These are phyloP conservation scores for Euphrasia arctica DNA, from an alignment of 305 asterid species.

Conservation along the genomic window DNA sequence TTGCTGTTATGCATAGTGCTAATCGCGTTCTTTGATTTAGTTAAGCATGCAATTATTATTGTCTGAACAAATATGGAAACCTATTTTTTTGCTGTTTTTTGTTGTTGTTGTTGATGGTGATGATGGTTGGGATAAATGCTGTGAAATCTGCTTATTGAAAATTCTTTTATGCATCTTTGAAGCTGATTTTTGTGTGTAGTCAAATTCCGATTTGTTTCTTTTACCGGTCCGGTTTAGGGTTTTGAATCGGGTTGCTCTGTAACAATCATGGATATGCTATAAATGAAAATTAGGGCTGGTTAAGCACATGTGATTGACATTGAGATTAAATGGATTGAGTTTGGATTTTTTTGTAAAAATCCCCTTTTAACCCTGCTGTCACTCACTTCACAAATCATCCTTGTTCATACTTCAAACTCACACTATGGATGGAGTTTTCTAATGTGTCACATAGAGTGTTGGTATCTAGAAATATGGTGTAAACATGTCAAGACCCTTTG, in stretches of 20 bases:
- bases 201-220: background rate
- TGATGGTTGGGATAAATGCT: background rate
- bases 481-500: too few species aligned
- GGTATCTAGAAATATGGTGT: too few species aligned
- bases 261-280: too few species aligned
- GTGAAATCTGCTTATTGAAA: background rate
- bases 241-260: slow-evolving; percentile 11
- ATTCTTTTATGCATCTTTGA: slow-evolving; percentile 2
- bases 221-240: background rate
- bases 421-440: too few species aligned
- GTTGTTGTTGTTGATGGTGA: background rate
- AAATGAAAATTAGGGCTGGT: too few species aligned
- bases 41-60: slow-evolving; percentile 28
- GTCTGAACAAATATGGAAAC: slow-evolving; percentile 37
- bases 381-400: too few species aligned
- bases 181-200: slow-evolving; percentile 6
- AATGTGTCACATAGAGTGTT: too few species aligned
- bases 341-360: background rate
- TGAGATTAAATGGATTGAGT: background rate
- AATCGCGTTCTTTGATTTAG: background rate
- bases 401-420: too few species aligned
- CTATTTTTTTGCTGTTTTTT: background rate
- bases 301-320: background rate
- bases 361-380: too few species aligned
- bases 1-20: too few species aligned